Conservation (phyloP, 257 asterid species). For the Plantago ovata region DNA sequence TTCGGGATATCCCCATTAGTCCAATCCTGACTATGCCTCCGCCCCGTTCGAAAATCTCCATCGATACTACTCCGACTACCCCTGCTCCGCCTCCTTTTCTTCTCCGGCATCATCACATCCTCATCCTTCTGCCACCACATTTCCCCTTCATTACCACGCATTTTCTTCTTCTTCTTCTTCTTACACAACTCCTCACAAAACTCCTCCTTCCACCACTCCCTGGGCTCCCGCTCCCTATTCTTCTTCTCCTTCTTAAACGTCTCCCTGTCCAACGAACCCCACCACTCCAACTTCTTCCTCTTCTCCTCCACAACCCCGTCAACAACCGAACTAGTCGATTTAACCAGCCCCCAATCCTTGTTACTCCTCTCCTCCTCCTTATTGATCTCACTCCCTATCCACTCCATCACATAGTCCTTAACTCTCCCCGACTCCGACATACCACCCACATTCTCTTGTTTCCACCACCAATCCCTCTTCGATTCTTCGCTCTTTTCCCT, state of each 20-base stretch:
- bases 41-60: constrained; percentile 64
- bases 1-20: constrained; percentile 67
- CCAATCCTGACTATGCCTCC: constrained; percentile 75
- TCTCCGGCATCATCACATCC: constrained; percentile 43
- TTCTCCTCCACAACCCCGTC: constrained; percentile 43
- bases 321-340: constrained; percentile 34
- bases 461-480: constrained; percentile 94
- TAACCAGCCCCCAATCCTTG: constrained; percentile 55
- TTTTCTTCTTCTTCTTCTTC: constrained; percentile 62
- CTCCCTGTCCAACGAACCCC: constrained; percentile 61
- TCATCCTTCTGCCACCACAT: constrained; percentile 85
- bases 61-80: constrained; percentile 67
- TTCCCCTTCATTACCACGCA: constrained; percentile 37
- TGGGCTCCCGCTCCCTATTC: constrained; percentile 57
- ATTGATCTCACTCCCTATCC: constrained; percentile 87
- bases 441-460: constrained; percentile 64
- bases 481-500: constrained; percentile 56
- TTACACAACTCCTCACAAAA: constrained; percentile 75
- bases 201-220: constrained; percentile 98
- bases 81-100: constrained; percentile 50
- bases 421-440: constrained; percentile 75
- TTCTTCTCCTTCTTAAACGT: constrained; percentile 46
- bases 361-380: constrained; percentile 63
- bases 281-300: constrained; percentile 68
- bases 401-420: constrained; percentile 90